Evolutionary conservation across 345 rosid species (phyloP), one percentile per base, ranked within the genome.

Genomic region (Heritiera fomes): DNA sequence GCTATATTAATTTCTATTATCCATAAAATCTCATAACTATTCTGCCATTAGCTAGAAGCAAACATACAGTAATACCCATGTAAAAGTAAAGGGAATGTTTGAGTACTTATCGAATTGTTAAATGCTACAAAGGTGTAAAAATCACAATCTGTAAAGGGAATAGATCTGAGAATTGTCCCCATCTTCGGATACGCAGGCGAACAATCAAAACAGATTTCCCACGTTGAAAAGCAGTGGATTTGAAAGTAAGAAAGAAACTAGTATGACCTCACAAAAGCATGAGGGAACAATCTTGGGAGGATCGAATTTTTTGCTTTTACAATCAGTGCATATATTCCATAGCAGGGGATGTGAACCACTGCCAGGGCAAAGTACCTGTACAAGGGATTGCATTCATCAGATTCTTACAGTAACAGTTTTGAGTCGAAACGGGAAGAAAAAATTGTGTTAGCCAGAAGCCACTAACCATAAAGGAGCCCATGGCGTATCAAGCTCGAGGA

Each of bases 391-490:
- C 59, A 20, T 38, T 55, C 49, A 32, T 81, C 9, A 69, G 6
- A 55, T 53, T 71, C 46, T 32, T 52, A 0, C 52, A 15, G 50
- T 30, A 15, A 9, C 11, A 5, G 4, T 32, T 17, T 52, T 12
- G 30, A 53, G 28, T 32, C 23, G n/a, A 13, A 46, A 20, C 11
- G 0, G 9, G 34, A 18, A 7, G 59, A n/a, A 71, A 23, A 70
- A 30, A 5, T 7, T 1, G 14, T 49, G 43, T 30, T 5, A 32
- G 0, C 45, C 75, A 34, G 14, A 2, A 32, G 0, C 45, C 75
- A 34, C 38, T 17, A 84, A 95, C 99, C 97, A 92, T 67, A 94
- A 77, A 11, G 97, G 93, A 77, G 95, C 95, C 91, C 87, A 88
- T 18, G 97, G 84, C 0, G 76, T 73, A 43, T 90, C 71, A 5